phyloP scores from a whole-genome alignment of 352 stramenopile genomes.

The Phytophthora pinifolia region DNA sequence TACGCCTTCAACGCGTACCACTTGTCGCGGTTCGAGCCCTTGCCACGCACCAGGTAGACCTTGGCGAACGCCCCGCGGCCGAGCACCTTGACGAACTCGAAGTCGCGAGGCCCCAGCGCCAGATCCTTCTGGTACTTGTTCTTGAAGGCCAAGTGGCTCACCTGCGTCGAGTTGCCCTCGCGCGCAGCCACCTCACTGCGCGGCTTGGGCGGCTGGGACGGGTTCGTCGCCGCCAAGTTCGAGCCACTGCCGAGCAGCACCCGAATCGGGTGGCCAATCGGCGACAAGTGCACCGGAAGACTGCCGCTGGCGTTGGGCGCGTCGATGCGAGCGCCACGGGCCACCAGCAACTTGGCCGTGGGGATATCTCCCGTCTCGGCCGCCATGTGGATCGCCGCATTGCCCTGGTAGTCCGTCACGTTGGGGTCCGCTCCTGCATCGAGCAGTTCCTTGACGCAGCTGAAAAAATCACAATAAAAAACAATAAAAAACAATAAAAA shows the following conservation, averaged over 20 bases:
- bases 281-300: conserved; percentile 82
- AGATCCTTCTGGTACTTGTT: conserved; percentile 90
- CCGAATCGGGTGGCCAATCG: conserved; percentile 84
- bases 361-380: conserved; percentile 80
- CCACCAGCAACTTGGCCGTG: conserved; percentile 75
- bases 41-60: conserved; percentile 82
- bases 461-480: conserved; percentile 13
- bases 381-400: conserved; percentile 82
- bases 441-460: conserved; percentile 75
- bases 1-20: conserved; percentile 88
- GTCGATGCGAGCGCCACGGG: conserved; percentile 70
- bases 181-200: conserved; percentile 45
- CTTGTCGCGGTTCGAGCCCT: conserved; percentile 85
- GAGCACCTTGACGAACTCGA: conserved; percentile 87
- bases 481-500: conserved; percentile 3
- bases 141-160: conserved; percentile 86
- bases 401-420: conserved; percentile 79
- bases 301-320: conserved; percentile 77
- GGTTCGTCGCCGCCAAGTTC: conserved; percentile 69
- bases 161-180: conserved; percentile 67
- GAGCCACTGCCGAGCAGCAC: conserved; percentile 75
- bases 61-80: conserved; percentile 84
- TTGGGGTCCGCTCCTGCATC: conserved; percentile 74
- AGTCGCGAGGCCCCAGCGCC: conserved; percentile 78
- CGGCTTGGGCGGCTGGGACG: conserved; percentile 60